These are phyloP conservation scores for Penicillium sp. DNA, from an alignment of 2,329 filamentous ascomycete genomes.

Conservation along the genomic window DNA sequence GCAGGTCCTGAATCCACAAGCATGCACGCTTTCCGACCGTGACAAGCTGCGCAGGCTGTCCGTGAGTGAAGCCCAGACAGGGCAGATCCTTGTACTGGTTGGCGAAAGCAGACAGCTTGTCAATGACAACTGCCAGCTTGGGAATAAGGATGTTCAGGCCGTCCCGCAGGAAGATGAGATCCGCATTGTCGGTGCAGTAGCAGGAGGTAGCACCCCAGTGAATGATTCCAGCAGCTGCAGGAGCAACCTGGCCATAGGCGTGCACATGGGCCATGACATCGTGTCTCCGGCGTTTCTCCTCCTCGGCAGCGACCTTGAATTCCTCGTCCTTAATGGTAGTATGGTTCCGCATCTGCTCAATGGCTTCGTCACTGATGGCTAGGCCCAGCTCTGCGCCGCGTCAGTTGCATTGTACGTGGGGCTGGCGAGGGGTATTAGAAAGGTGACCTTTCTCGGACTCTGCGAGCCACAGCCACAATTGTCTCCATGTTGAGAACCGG, in stretches of 20 bases:
- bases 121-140: slow-evolving; percentile 79
- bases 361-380: slow-evolving; percentile 71
- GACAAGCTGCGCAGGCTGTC: slow-evolving; percentile 62
- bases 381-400: slow-evolving; percentile 70
- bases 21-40: slow-evolving; percentile 69
- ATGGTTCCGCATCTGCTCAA: slow-evolving; percentile 76
- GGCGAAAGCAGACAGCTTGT: slow-evolving; percentile 75
- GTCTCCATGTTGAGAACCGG: slow-evolving; percentile 77
- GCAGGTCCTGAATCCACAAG: slow-evolving; percentile 76
- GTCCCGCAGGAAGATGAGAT: slow-evolving; percentile 76
- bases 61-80: slow-evolving; percentile 77
- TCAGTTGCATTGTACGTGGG: slow-evolving; percentile 25
- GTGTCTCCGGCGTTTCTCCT: slow-evolving; percentile 75
- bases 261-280: slow-evolving; percentile 72
- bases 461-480: slow-evolving; percentile 84
- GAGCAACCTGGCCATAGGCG: slow-evolving; percentile 73
- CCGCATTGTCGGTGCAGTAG: slow-evolving; percentile 72
- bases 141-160: slow-evolving; percentile 76
- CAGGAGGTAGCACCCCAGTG: slow-evolving; percentile 71
- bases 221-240: slow-evolving; percentile 80
- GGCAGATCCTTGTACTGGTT: slow-evolving; percentile 73
- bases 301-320: slow-evolving; percentile 73
- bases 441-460: slow-evolving; percentile 69
- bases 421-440: slow-evolving; percentile 7
- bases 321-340: slow-evolving; percentile 77